A percentile compares a stretch with the other conserved stretches of the same genome.
Evolutionary conservation across 768 basidiomycete species (phyloP).

Genomic region (Tricholomella constricta): DNA sequence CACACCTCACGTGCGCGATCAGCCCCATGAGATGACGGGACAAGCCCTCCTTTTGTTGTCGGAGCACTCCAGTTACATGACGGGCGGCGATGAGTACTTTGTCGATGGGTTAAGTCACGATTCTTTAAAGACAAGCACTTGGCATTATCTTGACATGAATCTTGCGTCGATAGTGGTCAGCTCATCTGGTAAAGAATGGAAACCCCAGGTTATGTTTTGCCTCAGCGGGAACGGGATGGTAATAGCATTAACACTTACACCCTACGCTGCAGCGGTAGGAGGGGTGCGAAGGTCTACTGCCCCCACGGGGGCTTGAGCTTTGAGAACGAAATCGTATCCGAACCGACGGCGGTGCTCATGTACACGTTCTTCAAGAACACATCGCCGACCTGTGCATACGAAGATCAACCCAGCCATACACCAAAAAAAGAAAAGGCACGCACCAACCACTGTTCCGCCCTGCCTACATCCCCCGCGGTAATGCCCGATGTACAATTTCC

Average conservation of each 20-base stretch:
- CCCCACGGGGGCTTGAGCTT: slow-evolving; percentile 19
- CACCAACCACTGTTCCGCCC: slow-evolving; percentile 61
- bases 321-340: slow-evolving; percentile 35
- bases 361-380: slow-evolving; percentile 46
- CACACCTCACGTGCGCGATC: too few species aligned
- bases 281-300: background rate
- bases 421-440: slow-evolving; percentile 28
- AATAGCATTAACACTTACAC: too few species aligned
- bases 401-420: background rate
- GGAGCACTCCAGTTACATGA: slow-evolving; percentile 55
- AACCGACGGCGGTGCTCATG: slow-evolving; percentile 37
- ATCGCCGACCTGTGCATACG: slow-evolving; percentile 33
- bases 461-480: slow-evolving; percentile 50
- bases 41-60: slow-evolving; percentile 58
- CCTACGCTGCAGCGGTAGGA: too few species aligned
- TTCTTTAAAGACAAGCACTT: background rate
- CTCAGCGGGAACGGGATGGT: too few species aligned
- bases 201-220: too few species aligned
- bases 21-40: slow-evolving; percentile 60
- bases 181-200: slow-evolving; percentile 14
- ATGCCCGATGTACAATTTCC: slow-evolving; percentile 67
- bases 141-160: too few species aligned
- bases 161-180: slow-evolving; percentile 4
- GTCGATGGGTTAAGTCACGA: slow-evolving; percentile 53
- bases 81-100: slow-evolving; percentile 56